Evolutionary conservation across 768 basidiomycete genomes (phyloP).

Genomic region (Boletus coccyginus): DNA sequence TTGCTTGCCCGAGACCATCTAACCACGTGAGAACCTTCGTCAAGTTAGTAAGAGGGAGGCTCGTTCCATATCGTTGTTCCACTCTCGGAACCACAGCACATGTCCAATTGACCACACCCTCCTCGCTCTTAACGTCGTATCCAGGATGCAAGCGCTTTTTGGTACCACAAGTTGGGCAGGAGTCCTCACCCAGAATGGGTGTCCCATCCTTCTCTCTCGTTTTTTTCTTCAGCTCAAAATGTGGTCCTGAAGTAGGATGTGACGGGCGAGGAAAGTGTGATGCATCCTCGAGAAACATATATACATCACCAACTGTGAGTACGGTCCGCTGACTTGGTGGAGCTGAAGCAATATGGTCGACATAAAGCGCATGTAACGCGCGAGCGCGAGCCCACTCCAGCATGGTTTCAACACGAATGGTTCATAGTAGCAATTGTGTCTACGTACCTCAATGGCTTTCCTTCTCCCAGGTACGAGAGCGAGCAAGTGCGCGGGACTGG

Average conservation of each 20-base stretch:
- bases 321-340: constrained; percentile 19
- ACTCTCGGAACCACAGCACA: constrained; percentile 22
- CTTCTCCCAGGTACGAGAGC: constrained; percentile 40
- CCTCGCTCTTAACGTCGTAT: constrained; percentile 23
- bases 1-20: constrained; percentile 16
- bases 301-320: constrained; percentile 42
- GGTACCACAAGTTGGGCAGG: constrained; percentile 28
- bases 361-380: constrained; percentile 39
- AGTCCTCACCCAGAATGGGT: constrained; percentile 20
- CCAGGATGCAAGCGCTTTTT: constrained; percentile 28
- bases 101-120: constrained; percentile 14
- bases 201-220: constrained; percentile 24
- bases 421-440: background rate
- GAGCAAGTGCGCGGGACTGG: constrained; percentile 34
- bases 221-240: constrained; percentile 23
- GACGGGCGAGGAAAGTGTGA: constrained; percentile 36
- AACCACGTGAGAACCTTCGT: constrained; percentile 11
- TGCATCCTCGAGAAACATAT: constrained; percentile 43
- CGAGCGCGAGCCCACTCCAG: constrained; percentile 45
- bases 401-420: background rate
- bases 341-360: constrained; percentile 21
- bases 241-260: constrained; percentile 5
- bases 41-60: constrained; percentile 21
- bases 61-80: constrained; percentile 19
- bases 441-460: constrained; percentile 47